Percentiles rank a stretch among this genome's conserved stretches.
Evolutionary conservation across 2,329 filamentous ascomycete species (phyloP).

Genomic region (Chaetomium strumarium): DNA sequence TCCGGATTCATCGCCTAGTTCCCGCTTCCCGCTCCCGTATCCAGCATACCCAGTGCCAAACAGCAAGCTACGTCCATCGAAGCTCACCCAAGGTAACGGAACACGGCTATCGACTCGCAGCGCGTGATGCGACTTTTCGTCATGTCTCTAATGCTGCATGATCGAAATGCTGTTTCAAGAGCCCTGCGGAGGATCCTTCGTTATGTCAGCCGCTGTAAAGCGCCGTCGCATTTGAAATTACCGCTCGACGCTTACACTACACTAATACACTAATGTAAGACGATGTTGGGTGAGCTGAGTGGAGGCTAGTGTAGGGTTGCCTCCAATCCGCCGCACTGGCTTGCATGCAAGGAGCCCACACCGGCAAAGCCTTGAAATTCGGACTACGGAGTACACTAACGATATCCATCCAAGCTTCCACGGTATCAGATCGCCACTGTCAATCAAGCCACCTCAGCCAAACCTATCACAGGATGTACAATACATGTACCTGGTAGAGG

Average conservation of each 20-base stretch:
- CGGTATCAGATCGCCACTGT: too few species aligned
- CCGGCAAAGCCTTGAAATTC: too few species aligned
- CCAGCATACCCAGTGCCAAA: slow-evolving; percentile 2
- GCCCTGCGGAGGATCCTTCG: not conserved
- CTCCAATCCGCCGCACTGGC: not conserved
- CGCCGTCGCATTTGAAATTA: not conserved
- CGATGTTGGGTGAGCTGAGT: not conserved
- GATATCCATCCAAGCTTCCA: too few species aligned
- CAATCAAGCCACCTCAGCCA: too few species aligned
- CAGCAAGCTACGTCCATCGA: not conserved
- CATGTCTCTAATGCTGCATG: not conserved
- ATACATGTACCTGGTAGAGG: too few species aligned
- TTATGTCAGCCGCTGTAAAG: not conserved
- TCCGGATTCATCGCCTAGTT: slow-evolving; percentile 14
- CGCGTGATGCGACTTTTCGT: not conserved
- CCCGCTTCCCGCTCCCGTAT: slow-evolving; percentile 20
- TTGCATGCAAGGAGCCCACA: too few species aligned
- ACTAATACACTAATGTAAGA: not conserved
- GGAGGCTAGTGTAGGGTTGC: not conserved
- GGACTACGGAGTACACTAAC: too few species aligned
- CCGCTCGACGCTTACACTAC: not conserved
- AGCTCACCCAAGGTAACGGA: not conserved
- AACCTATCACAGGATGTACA: too few species aligned
- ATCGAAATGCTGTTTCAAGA: not conserved
- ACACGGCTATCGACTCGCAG: not conserved